A percentile compares a stretch with the other conserved stretches of the same genome.
Conservation (phyloP, 192 early-diverging fungal genomes). For the Gamsiella multidivaricata region DNA sequence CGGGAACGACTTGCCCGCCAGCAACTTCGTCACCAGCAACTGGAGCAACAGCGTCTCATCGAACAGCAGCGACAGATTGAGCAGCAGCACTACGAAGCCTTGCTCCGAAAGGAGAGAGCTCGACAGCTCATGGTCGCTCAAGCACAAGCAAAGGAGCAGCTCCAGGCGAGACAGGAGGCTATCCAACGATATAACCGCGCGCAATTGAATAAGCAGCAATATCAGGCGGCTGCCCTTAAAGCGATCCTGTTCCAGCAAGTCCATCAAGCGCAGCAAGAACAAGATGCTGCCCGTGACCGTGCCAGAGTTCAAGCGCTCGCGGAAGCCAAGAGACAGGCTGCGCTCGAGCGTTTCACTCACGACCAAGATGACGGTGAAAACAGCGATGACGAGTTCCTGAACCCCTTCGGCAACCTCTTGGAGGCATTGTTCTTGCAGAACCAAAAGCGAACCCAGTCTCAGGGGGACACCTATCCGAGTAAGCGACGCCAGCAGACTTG, state of each 20-base stretch:
- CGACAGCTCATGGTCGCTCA: slow-evolving; percentile 2
- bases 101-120: slow-evolving; percentile 5
- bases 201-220: slow-evolving; percentile 3
- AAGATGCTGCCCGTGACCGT: background rate
- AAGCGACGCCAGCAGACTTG: no score
- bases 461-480: slow-evolving; percentile 24
- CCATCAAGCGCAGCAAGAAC: background rate
- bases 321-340: background rate
- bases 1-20: slow-evolving; percentile 21
- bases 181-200: background rate
- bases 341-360: background rate
- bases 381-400: background rate
- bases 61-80: slow-evolving; percentile 4
- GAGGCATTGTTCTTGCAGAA: slow-evolving; percentile 10
- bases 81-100: slow-evolving; percentile 6
- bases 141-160: slow-evolving; percentile 1
- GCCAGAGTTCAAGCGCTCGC: background rate
- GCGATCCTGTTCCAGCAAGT: background rate
- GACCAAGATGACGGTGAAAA: background rate
- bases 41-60: slow-evolving; percentile 1
- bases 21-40: slow-evolving; percentile 18
- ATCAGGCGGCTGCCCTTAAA: background rate
- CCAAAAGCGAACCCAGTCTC: slow-evolving; percentile 11
- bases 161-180: slow-evolving; percentile 15
- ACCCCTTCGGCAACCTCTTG: slow-evolving; percentile 17